Evolutionary conservation across 2,329 filamentous ascomycete genomes (phyloP), one percentile per base, ranked within the genome.

Genomic region (Hysterium pulicare): DNA sequence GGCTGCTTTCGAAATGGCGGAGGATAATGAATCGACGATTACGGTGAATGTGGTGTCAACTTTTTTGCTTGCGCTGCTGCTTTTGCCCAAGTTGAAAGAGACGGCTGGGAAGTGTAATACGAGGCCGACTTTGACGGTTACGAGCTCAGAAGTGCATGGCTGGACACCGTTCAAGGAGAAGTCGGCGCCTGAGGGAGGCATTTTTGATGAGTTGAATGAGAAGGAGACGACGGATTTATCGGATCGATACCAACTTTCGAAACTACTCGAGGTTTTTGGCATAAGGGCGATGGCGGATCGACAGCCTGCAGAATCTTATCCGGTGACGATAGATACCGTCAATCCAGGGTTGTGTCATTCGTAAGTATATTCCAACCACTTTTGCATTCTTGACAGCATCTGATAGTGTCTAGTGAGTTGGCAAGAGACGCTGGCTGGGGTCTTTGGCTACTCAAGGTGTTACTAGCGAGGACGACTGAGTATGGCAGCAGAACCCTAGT

Each of bases 401-500:
- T 33, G 13, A 23, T 11, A 22, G 16, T 16, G 11, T 26, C 4
- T 13, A 61, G 57, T 5, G 52, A 56, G 30, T 46, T 62, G 2
- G 31, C 45, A 4, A 54, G 59, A 23, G 56, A 61, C n/a, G 23
- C 15, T 1, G 49, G 49, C 2, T 38, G 24, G n/a, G 24, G n/a
- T 2, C 15, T 55, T 1, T 36, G 11, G 0, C 23, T 62, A 6
- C 5, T 55, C n/a, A 47, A 51, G 6, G 39, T 52, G 9, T 13
- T 61, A 4, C 45, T 66, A 11, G 68, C 62, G 3, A 51, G 70
- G 2, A 62, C 57, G 2, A 70, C 66, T 0, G 70, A 72, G 44
- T 62, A 66, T 2, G 71, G 71, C 0, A 58, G 57, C 7, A 48
- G 70, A 17, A 71, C 62, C 2, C 53, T 73, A n/a, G 68, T 71